Base-by-base conservation (phyloP, 108 stramenopile species). In the Fistulifera pelliculosa region DNA sequence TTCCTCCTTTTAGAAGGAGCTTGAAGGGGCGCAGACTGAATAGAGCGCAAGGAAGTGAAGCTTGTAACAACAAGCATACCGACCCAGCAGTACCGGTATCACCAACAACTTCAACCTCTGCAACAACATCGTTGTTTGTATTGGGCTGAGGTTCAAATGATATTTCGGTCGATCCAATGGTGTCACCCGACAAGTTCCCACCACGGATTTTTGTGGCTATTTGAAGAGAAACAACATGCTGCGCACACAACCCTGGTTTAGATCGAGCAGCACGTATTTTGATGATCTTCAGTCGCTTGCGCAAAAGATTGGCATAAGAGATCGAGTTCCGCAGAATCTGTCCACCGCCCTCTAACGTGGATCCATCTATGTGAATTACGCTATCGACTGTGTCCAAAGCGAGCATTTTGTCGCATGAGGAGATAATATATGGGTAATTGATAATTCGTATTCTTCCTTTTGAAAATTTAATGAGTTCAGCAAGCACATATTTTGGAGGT, bases 51-150 rank as follows among this genome's bases (percentile, higher is more conserved):
- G 77, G 75, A 49, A 85, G 47, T 0, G 71, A 67, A 17, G 79
- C 69, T 49, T 85, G 83, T 27, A 85, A 47, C 28, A 85, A 52
- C 38, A 85, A 56, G 48, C 79, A 80, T 23, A 85, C 62, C 11
- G 83, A 80, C 31, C 83, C 83, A 53, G 83, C 83, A 15, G 83
- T 85, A 53, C 62, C 52, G 15, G 67, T 78, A 57, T 80, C 77
- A 2, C 63, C 73, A 21, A 63, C 40, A 17, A 69, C 49, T 8
- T 41, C 22, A 23, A 17, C 12, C 16, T 56, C 41, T 3, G 44
- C 44, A 3, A 11, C 44, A 4, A 21, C 4, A 11, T 11, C 19
- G 21, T 45, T 3, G 26, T 35, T 17, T 24, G 15, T 31, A 21
- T 1, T 24, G 11, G 12, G 11, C 12, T 19, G 27, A 27, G 72